Evolutionary conservation across 208 protist species (phyloP), one percentile per base, ranked within the genome.

Genomic region (Acanthamoeba pearcei): DNA sequence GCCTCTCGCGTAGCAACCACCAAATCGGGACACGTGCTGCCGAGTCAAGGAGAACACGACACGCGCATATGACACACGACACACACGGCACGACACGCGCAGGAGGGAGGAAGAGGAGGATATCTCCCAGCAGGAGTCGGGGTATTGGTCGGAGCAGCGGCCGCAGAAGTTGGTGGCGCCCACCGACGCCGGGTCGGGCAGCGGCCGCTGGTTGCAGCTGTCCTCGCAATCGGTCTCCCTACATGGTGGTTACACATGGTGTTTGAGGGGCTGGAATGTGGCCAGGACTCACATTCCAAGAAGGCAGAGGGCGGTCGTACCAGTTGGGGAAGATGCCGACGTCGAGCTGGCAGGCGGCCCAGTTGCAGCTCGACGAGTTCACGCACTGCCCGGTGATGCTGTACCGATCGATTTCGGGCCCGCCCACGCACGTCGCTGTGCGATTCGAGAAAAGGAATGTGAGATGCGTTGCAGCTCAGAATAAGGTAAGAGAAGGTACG

Each of bases 51-150:
- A 38, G 17, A 74, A 29, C 5, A 38, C 38, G 55, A 60, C 19
- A 60, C 55, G 35, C 35, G 64, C 22, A n/a, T 64, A 88, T 42
- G 38, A n/a, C n/a, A n/a, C n/a, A 12, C 51, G 51, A 55, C 53
- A 60, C 10, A 60, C 53, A 60, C 53, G 60, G 19, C 3, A n/a
- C n/a, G n/a, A 57, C 3, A 32, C 38, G 42, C 3, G n/a, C 5
- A 83, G 76, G 68, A 27, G 38, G 38, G 38, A 12, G 78, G 35
- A 85, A 82, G 42, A 27, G 38, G 24, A 51, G 46, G 46, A 85
- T 85, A 85, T 60, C 78, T 85, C 78, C 46, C 35, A 85, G 78
- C 78, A 85, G 27, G n/a, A n/a, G 27, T 85, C 78, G 12, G 78
- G 38, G 46, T 32, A 60, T 19, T 62, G 27, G 2, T 51, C 46